Base-by-base conservation (phyloP, 331 rosid genomes). In the Pyracantha coccinea region DNA sequence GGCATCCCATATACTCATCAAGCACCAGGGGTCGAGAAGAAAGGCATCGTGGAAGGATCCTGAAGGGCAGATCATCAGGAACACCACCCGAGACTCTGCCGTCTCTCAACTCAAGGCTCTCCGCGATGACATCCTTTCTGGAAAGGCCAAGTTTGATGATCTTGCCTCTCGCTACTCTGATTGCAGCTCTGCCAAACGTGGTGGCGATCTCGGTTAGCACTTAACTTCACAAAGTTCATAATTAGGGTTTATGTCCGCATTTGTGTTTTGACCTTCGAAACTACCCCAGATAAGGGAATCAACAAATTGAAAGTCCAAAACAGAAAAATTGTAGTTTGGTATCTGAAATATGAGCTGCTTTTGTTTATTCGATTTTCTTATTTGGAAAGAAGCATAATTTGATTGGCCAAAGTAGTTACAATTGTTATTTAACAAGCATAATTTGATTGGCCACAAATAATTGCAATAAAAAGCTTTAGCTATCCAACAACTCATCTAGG, bases 21-120 rank as follows among this genome's bases (percentile, higher is more conserved):
- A 93, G 84, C 96, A 93, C 66, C 86, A 91, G 76, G 98, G 93
- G 8, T 93, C 98, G 8, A 80, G 98, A 64, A 76, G 98, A 60
- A 87, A 87, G 81, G 90, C 96, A n/a, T 93, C 98, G 4, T 93
- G 97, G 98, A 93, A 93, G 83, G 98, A 93, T 88, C 97, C 97
- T 33, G 98, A 89, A 33, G 98, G 98, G 2, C 81, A 74, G 8
- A 73, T 91, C 59, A 93, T 93, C 85, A 83, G 29, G 75, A 88
- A 44, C 79, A 90, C 97, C 27, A 89, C 92, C 24, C 85, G 88
- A 8, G 98, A 93, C 1, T 55, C 77, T 24, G 98, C 97, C 2
- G 90, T 84, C 41, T 70, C 97, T 33, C 90, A 85, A 81, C 92
- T 93, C 61, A 79, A 83, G 50, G 72, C 77, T 45, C 54, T 89